These are phyloP conservation scores for Scenedesmus sp. DNA, from an alignment of 163 green algal species.

Conservation along the genomic window DNA sequence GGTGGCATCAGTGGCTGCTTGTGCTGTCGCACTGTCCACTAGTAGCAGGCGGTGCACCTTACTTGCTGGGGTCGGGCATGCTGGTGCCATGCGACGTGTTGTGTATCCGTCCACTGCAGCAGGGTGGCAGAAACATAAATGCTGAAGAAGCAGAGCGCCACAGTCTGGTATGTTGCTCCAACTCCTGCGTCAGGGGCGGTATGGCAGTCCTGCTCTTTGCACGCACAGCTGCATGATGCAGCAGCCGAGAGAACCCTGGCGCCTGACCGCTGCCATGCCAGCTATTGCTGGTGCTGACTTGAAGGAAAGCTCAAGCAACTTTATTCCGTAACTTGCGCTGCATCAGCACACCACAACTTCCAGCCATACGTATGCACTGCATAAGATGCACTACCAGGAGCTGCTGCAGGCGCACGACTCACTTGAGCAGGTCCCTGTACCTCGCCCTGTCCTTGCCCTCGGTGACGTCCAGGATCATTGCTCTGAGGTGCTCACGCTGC, in stretches of 20 bases:
- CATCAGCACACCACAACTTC: too few relatives aligned
- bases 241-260: too few relatives aligned
- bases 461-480: constrained; percentile 43
- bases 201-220: background rate
- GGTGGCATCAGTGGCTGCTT: background rate
- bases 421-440: constrained; percentile 46
- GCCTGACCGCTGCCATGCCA: too few relatives aligned
- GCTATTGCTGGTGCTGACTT: background rate
- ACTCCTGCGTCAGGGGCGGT: too few relatives aligned
- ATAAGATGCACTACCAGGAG: background rate
- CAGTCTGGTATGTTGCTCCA: background rate
- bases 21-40: background rate
- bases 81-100: constrained; percentile 46
- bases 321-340: too few relatives aligned
- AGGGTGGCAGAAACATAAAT: background rate
- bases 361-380: too few relatives aligned
- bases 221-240: background rate
- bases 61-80: constrained; percentile 34
- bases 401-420: constrained; percentile 8
- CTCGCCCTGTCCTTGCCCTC: constrained; percentile 29
- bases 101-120: constrained; percentile 52
- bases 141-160: background rate
- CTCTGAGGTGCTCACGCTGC: constrained; percentile 44
- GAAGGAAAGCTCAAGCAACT: background rate
- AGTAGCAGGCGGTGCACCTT: background rate